Percentiles rank a stretch among this genome's conserved stretches.
These are phyloP conservation scores for Penicillium antarcticum DNA, from an alignment of 495 filamentous ascomycete species.

Conservation along the genomic window DNA sequence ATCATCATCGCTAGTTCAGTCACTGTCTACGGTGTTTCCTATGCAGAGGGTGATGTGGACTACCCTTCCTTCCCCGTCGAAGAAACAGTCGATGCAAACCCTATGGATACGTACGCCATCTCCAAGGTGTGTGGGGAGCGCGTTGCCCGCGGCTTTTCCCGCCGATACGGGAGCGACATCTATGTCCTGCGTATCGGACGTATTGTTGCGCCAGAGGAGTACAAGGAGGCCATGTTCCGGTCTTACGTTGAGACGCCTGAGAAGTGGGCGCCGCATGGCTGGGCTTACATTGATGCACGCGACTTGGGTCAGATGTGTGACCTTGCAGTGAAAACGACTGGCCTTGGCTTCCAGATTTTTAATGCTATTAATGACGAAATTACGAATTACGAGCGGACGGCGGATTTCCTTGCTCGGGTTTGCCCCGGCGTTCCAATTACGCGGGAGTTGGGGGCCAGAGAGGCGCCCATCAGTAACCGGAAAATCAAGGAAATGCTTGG, in stretches of 20 bases:
- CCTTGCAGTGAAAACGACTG: constrained; percentile 43
- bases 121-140: constrained; percentile 58
- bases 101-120: constrained; percentile 58
- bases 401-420: constrained; percentile 45
- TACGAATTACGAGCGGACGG: constrained; percentile 38
- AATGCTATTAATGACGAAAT: constrained; percentile 61
- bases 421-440: constrained; percentile 46
- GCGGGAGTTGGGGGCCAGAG: constrained; percentile 49
- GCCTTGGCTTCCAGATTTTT: constrained; percentile 58
- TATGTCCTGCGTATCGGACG: constrained; percentile 58
- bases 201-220: constrained; percentile 59
- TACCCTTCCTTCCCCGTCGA: constrained; percentile 55
- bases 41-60: constrained; percentile 53
- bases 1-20: constrained; percentile 56
- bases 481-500: constrained; percentile 58
- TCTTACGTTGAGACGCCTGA: constrained; percentile 46
- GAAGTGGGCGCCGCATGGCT: constrained; percentile 52
- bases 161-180: constrained; percentile 53
- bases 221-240: constrained; percentile 44
- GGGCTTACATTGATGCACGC: constrained; percentile 58
- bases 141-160: constrained; percentile 52
- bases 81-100: constrained; percentile 51
- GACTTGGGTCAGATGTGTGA: constrained; percentile 60
- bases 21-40: constrained; percentile 58
- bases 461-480: constrained; percentile 56